Base-by-base conservation (phyloP, 2,329 filamentous ascomycete species). In the Lojkania enalia region DNA sequence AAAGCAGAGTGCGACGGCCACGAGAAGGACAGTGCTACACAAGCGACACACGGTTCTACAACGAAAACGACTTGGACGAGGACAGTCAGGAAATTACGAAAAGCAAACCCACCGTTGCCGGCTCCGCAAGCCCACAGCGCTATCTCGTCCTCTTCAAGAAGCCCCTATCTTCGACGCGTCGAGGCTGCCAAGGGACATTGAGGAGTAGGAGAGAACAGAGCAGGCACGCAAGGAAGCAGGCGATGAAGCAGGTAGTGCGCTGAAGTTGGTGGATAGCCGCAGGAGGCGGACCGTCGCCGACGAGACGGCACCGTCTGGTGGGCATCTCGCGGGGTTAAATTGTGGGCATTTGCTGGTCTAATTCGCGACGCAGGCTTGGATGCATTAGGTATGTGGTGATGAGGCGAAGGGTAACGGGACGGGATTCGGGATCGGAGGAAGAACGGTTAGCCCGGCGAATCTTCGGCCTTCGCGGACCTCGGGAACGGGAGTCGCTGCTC, bases 371-470 rank as follows among this genome's bases (percentile, higher is more conserved):
- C 52, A 52, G 44, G 15, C 35, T 42, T 31, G 20, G 35, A 54
- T 55, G 52, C 52, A 53, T n/a, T n/a, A n/a, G n/a, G n/a, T 39
- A 44, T 52, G 49, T 52, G 49, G 56, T 54, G 54, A 47, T 56
- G 48, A 52, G 48, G 48, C 36, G 42, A 49, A 29, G 50, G 43
- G 38, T 5, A 36, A 11, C 25, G 25, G 31, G 14, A 31, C 39
- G 39, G 51, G 43, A 14, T 43, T 48, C 29, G 37, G 30, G 19
- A 18, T 40, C 33, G 33, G 43, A 35, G 44, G 30, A 41, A 40
- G 39, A 49, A 42, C 40, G 35, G 33, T 47, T 35, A 39, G 18
- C 30, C 46, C 52, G 58, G 58, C 48, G 47, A 37, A 42, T 52
- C 48, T 41, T 63, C 57, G 57, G 61, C 36, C 32, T 16, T 33